Percentiles rank a stretch among this genome's conserved stretches.
Conservation (phyloP, 441 rosid species). For the Dalechampia spathulata region DNA sequence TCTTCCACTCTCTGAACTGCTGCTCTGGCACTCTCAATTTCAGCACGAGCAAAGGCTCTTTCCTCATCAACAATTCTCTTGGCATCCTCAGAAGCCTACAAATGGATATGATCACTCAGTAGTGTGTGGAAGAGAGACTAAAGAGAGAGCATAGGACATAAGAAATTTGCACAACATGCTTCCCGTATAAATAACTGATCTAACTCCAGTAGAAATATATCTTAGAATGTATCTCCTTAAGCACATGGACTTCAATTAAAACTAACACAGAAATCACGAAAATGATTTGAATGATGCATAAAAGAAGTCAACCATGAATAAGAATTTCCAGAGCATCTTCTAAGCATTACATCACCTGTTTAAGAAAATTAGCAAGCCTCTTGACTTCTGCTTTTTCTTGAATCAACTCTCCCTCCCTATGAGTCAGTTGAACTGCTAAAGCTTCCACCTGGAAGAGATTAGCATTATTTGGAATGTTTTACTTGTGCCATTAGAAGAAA, state of each 20-base stretch:
- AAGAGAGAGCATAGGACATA: too few relatives aligned
- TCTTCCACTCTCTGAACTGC: conserved; percentile 97
- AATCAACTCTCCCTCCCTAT: conserved; percentile 92
- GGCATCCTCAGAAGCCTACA: conserved; percentile 96
- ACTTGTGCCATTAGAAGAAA: conserved; percentile 3
- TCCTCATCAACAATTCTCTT: conserved; percentile 93
- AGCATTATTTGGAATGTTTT: conserved; percentile 6
- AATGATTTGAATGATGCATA: too few relatives aligned
- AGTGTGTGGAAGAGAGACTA: too few relatives aligned
- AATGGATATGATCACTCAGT: conserved; percentile 12
- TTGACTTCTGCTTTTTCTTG: conserved; percentile 96
- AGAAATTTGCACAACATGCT: too few relatives aligned
- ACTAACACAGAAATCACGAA: background rate
- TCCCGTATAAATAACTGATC: too few relatives aligned
- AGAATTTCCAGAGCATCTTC: background rate
- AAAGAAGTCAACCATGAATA: too few relatives aligned
- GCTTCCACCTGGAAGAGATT: conserved; percentile 77
- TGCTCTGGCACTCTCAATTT: conserved; percentile 94
- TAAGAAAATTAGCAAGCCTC: conserved; percentile 78
- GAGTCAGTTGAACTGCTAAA: conserved; percentile 86
- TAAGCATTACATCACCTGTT: conserved; percentile 49
- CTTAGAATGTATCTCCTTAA: background rate
- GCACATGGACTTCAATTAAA: background rate
- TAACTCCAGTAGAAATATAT: too few relatives aligned
- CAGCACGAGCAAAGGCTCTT: conserved; percentile 89